Evolutionary conservation across 345 rosid species (phyloP).

Genomic region (Gossypioides kirkii): DNA sequence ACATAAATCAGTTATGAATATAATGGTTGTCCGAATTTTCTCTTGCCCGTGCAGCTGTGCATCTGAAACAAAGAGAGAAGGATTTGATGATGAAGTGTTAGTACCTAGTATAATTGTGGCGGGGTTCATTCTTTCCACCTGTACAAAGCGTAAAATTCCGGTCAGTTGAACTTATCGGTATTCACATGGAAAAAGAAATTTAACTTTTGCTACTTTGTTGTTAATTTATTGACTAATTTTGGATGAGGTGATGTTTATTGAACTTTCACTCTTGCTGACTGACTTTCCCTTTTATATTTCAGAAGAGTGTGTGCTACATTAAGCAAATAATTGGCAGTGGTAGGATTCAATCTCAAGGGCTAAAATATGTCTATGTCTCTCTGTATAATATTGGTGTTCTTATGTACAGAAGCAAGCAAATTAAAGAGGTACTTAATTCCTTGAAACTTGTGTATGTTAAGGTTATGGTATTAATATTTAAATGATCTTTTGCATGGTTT

Average conservation of each 20-base stretch:
- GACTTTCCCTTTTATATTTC: constrained; percentile 30
- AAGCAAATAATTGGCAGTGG: constrained; percentile 48
- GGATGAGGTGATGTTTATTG: constrained; percentile 14
- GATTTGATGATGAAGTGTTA: constrained; percentile 44
- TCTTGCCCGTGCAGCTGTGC: constrained; percentile 36
- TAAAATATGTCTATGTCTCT: constrained; percentile 50
- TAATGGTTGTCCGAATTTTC: constrained; percentile 2
- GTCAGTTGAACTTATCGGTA: constrained; percentile 30
- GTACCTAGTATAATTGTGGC: constrained; percentile 51
- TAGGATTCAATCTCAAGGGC: constrained; percentile 62
- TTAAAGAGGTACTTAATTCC: constrained; percentile 53
- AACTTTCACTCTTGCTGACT: constrained; percentile 21
- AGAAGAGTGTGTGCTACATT: constrained; percentile 48
- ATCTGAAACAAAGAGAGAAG: constrained; percentile 40
- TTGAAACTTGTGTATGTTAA: constrained; percentile 5
- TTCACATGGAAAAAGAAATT: constrained; percentile 7
- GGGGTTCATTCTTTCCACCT: constrained; percentile 65
- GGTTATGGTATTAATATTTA: constrained; percentile 2
- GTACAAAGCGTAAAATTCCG: constrained; percentile 47
- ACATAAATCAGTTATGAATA: neutral
- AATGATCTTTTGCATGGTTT: neutral
- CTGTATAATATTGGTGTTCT: constrained; percentile 62
- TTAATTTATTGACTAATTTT: constrained; percentile 4
- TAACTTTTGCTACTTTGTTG: neutral
- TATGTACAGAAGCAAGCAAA: constrained; percentile 58